Evolutionary conservation across 192 early-diverging fungal genomes (phyloP), one percentile per base, ranked within the genome.

Genomic region (Endogone sp.): DNA sequence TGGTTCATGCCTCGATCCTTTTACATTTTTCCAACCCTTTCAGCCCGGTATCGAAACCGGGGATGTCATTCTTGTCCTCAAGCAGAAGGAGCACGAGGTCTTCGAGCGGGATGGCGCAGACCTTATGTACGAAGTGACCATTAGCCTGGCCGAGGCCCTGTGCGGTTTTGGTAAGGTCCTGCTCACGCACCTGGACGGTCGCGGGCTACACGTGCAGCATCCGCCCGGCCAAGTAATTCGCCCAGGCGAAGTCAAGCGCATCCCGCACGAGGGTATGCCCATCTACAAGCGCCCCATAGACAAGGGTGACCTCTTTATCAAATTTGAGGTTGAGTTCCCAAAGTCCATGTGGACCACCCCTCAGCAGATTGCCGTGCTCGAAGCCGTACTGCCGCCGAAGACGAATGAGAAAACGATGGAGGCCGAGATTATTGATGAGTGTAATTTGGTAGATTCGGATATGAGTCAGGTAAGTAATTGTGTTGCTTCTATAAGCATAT

Each of bases 261-360:
- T 98, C 67, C 68, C 63, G 31, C 82, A 87, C 64, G 94, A 99
- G 79, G 98, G 98, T 60, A 99, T 99, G 98, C 96, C 96, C 23
- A 82, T 75, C 16, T 88, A 78, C 66, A 87, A 88, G 70, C 81
- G 88, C 3, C 79, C 89, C 9, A 79, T 80, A 63, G 89, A 90
- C 69, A 87, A 91, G 71, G 97, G 97, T 44, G 91, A 95, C 75
- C 84, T 99, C 16, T 96, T 91, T 76, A 75, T 98, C 67, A 87
- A 88, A 44, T 89, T 99, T 61, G 88, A 90, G 60, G 86, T 99
- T 56, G 87, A 86, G 73, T 98, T 99, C 82, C 97, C 97, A 25
- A 55, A 72, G 27, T 75, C 80, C 29, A 74, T 73, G 54, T 85
- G 84, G 78, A 62, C 71, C 37, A 59, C 71, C n/a, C 56, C 76